Percentiles rank a stretch among this genome's conserved stretches.
These are phyloP conservation scores for Phlegmacium glaucopus DNA, from an alignment of 768 basidiomycete genomes.

Conservation along the genomic window DNA sequence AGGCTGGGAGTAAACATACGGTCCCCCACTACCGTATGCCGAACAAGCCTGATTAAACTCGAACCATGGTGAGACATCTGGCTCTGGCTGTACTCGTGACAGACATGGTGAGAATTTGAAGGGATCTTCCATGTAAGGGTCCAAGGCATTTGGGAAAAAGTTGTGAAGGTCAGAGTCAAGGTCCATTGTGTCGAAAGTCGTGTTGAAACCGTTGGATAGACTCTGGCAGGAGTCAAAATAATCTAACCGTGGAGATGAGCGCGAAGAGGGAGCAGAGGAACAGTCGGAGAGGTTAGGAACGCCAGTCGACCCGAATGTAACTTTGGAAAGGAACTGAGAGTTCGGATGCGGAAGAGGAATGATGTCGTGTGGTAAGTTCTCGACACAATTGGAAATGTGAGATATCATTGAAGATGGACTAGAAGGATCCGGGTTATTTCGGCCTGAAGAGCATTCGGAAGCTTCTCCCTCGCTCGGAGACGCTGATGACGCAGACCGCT, in stretches of 20 bases:
- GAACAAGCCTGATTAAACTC: conserved; percentile 33
- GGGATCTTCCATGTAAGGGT: conserved; percentile 33
- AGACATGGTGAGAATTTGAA: conserved; percentile 25
- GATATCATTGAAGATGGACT: conserved; percentile 17
- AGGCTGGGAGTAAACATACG: conserved; percentile 16
- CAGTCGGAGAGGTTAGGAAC: conserved; percentile 25
- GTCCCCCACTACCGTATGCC: conserved; percentile 26
- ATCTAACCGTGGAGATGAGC: conserved; percentile 38
- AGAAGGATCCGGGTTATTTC: conserved; percentile 17
- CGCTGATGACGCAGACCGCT: conserved; percentile 17
- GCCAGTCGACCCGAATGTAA: conserved; percentile 17
- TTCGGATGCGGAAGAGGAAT: conserved; percentile 12
- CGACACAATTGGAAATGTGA: conserved; percentile 12
- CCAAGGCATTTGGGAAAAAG: conserved; percentile 34
- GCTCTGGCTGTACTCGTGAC: conserved; percentile 19
- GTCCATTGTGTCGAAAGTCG: conserved; percentile 27
- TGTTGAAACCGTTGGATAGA: conserved; percentile 26
- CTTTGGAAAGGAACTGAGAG: conserved; percentile 12
- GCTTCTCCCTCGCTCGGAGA: conserved; percentile 14
- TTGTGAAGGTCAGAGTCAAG: conserved; percentile 26
- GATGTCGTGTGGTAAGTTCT: conserved; percentile 15
- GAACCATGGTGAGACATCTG: conserved; percentile 31
- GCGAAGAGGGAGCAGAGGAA: conserved; percentile 32
- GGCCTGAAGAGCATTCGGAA: conserved; percentile 14
- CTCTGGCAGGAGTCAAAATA: conserved; percentile 31